Conservation (phyloP, 768 basidiomycete genomes). For the Flagelloscypha sp. region DNA sequence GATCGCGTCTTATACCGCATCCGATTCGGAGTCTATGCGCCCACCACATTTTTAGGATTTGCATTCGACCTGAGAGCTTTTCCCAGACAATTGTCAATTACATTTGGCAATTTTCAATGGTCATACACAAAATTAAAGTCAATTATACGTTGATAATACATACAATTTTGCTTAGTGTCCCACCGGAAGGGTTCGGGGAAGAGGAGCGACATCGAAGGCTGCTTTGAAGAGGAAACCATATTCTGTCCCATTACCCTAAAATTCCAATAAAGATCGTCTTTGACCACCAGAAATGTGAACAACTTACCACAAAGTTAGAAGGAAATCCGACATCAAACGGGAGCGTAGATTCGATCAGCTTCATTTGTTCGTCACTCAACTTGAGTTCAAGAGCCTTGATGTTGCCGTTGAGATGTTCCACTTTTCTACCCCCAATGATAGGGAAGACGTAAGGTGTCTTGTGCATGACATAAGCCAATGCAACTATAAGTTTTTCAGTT, state of each 20-base stretch:
- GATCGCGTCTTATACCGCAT: too few relatives aligned
- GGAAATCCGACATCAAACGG: constrained; percentile 32
- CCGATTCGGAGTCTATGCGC: too few relatives aligned
- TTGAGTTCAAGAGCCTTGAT: constrained; percentile 31
- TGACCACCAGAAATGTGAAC: neutral
- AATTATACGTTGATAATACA: too few relatives aligned
- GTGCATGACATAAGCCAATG: constrained; percentile 23
- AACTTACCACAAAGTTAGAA: constrained; percentile 22
- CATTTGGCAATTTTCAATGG: too few relatives aligned
- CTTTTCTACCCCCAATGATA: constrained; percentile 15
- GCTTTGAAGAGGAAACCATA: constrained; percentile 10
- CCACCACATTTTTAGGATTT: too few relatives aligned
- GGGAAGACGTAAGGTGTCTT: constrained; percentile 19
- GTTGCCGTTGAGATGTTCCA: constrained; percentile 17
- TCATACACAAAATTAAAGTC: too few relatives aligned
- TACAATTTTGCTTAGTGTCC: too few relatives aligned
- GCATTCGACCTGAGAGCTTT: too few relatives aligned
- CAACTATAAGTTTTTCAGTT: constrained; percentile 29
- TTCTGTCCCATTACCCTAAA: constrained; percentile 20
- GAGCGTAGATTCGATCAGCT: constrained; percentile 23
- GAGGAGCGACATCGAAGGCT: neutral
- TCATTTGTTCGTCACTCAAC: constrained; percentile 28
- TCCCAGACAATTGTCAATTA: too few relatives aligned
- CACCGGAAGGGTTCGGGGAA: too few relatives aligned
- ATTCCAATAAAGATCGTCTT: neutral